These are phyloP conservation scores for Fusarium nurragi DNA, from an alignment of 2,329 filamentous ascomycete species.

Conservation along the genomic window DNA sequence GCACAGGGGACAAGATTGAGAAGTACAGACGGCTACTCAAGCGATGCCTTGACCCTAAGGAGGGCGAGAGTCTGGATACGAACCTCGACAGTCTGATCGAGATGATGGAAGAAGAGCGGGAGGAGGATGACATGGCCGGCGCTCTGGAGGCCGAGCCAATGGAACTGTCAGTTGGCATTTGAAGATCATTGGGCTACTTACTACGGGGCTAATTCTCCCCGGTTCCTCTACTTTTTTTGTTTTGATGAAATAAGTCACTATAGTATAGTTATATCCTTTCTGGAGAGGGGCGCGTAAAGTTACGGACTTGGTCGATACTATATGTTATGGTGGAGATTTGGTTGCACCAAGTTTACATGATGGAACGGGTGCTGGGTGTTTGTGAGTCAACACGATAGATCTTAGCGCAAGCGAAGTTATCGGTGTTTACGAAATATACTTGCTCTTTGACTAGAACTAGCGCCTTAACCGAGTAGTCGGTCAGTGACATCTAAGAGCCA, in stretches of 20 bases:
- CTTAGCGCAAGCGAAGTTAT: conserved; percentile 25
- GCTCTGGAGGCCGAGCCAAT: conserved; percentile 45
- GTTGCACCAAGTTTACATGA: conserved; percentile 2
- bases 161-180: conserved; percentile 44
- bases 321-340: conserved; percentile 7
- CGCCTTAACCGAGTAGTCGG: background rate
- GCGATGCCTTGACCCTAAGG: conserved; percentile 72
- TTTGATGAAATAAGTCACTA: conserved; percentile 5
- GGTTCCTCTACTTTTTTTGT: conserved; percentile 3
- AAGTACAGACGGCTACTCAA: conserved; percentile 76
- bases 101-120: conserved; percentile 70
- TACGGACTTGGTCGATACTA: conserved; percentile 9
- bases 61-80: conserved; percentile 73
- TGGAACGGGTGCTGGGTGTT: conserved; percentile 18
- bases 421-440: conserved; percentile 22
- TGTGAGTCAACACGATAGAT: conserved; percentile 13
- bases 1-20: conserved; percentile 76
- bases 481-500: conserved; percentile 3
- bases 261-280: conserved; percentile 30
- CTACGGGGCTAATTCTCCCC: background rate
- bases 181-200: conserved; percentile 18
- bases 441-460: conserved; percentile 8
- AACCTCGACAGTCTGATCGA: conserved; percentile 69
- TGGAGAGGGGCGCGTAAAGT: conserved; percentile 19
- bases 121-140: conserved; percentile 54